phyloP scores from a whole-genome alignment of 2,329 filamentous ascomycete genomes.

The Alternaria ventricosa region DNA sequence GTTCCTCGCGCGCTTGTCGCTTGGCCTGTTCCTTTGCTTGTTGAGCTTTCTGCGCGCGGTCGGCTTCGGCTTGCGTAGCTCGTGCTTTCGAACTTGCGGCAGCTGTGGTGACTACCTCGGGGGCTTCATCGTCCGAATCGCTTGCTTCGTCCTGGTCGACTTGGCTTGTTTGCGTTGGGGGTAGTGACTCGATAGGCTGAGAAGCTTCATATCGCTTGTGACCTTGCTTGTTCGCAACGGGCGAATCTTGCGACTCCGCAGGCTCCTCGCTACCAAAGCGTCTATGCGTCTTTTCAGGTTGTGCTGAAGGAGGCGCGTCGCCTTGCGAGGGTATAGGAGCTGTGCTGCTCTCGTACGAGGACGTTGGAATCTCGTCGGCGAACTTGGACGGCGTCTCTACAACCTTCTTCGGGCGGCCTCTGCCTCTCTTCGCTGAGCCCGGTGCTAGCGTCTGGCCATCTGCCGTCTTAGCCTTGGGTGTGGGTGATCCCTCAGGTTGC shows the following conservation, averaged over 20 bases:
- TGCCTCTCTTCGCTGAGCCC: slow-evolving; percentile 22
- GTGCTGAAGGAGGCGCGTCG: slow-evolving; percentile 11
- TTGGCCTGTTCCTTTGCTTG: slow-evolving; percentile 35
- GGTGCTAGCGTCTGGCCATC: slow-evolving; percentile 23
- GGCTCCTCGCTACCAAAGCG: slow-evolving; percentile 48
- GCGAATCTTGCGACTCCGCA: slow-evolving; percentile 3
- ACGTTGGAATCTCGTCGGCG: slow-evolving; percentile 35
- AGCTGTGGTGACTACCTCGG: slow-evolving; percentile 46
- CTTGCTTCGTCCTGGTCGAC: slow-evolving; percentile 34
- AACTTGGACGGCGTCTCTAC: slow-evolving; percentile 10
- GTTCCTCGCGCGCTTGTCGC: slow-evolving; percentile 39
- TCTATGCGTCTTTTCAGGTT: slow-evolving; percentile 31
- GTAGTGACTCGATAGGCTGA: neutral
- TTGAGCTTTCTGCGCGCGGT: slow-evolving; percentile 37
- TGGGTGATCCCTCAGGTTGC: slow-evolving; percentile 30
- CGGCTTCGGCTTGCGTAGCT: slow-evolving; percentile 37
- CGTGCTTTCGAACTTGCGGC: slow-evolving; percentile 38
- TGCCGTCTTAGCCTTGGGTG: slow-evolving; percentile 23
- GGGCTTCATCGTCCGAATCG: slow-evolving; percentile 49
- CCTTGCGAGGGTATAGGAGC: slow-evolving; percentile 25
- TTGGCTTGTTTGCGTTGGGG: slow-evolving; percentile 1
- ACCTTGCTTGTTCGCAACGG: slow-evolving; percentile 16
- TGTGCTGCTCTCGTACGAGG: slow-evolving; percentile 35
- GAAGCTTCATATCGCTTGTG: slow-evolving; percentile 19
- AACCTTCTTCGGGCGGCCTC: slow-evolving; percentile 21